Conservation (phyloP, 1,284 basidiomycete genomes). For the Ceratobasidium sp. region DNA sequence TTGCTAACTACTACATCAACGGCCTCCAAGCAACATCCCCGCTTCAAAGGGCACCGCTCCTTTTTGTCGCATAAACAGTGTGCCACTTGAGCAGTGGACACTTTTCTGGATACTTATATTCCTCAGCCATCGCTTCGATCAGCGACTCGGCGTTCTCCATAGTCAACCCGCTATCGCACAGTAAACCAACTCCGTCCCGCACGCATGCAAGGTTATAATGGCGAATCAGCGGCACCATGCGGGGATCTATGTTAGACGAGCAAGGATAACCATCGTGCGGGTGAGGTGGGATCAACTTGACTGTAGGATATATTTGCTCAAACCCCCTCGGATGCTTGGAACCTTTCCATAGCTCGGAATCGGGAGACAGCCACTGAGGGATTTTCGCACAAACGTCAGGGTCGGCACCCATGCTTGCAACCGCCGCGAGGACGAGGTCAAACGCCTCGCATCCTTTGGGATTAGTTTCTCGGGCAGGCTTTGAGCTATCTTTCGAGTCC, state of each 20-base stretch:
- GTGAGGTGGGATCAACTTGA: neutral
- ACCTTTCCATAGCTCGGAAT: neutral
- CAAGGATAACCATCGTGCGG: conserved; percentile 3
- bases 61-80: conserved; percentile 8
- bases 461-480: neutral
- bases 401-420: neutral
- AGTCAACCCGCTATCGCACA: neutral
- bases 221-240: neutral
- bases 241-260: neutral
- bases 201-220: neutral
- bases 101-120: neutral
- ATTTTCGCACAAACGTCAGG: neutral
- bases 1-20: no score
- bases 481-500: neutral
- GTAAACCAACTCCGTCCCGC: neutral
- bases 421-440: neutral
- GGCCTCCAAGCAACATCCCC: no score
- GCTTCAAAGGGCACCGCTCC: no score
- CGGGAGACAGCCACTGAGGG: no score
- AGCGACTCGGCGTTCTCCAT: neutral
- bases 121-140: neutral
- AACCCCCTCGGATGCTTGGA: neutral
- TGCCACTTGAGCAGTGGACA: neutral
- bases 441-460: neutral
- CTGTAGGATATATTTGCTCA: neutral